Evolutionary conservation across 2,329 filamentous ascomycete genomes (phyloP), one percentile per base, ranked within the genome.

Genomic region (Venturia nashicola): DNA sequence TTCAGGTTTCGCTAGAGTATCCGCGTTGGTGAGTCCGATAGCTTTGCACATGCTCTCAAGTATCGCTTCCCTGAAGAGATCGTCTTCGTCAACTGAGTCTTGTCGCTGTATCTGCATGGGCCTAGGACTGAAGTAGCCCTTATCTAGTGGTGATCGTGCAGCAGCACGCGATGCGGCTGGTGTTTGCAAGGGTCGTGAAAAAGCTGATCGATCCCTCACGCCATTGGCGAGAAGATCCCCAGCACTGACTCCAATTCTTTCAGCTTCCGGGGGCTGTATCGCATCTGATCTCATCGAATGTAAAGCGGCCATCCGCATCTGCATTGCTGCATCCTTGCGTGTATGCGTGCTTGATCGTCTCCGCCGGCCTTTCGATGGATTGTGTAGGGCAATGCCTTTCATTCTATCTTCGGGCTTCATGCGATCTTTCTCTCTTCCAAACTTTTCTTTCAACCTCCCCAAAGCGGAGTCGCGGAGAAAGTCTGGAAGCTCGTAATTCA

Each of bases 341-440:
- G 97, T 77, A 36, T 83, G 85, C 55, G 86, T 87, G 63, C 85
- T 90, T 0, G 91, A 90, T 64, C 87, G 83, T 65, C 88, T 84
- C 63, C 87, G 83, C 57, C 86, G 83, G 61, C 84, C 82, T 12
- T 72, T 82, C 72, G 70, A 86, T 11, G 86, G 84, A 69, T 97
- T 99, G 72, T 99, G 94, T 46, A 99, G 79, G 5, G 95, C 94
- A 68, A 99, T 97, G 0, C 94, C 95, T 75, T 97, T 97, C 67
- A 85, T 86, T 20, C 87, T 84, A 66, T 97, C 91, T 69, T 94
- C 90, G 2, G 85, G 83, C 1, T 87, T 88, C 23, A 91, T 84
- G 11, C 91, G 85, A 70, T 97, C 91, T 68, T 88, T 84, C 71
- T 99, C 94, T 18, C 86, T 83, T 43, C 82, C 84, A 70, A 99